Evolutionary conservation across 1,284 basidiomycete species (phyloP), one percentile per base, ranked within the genome.

Genomic region (Fistulina hepatica): DNA sequence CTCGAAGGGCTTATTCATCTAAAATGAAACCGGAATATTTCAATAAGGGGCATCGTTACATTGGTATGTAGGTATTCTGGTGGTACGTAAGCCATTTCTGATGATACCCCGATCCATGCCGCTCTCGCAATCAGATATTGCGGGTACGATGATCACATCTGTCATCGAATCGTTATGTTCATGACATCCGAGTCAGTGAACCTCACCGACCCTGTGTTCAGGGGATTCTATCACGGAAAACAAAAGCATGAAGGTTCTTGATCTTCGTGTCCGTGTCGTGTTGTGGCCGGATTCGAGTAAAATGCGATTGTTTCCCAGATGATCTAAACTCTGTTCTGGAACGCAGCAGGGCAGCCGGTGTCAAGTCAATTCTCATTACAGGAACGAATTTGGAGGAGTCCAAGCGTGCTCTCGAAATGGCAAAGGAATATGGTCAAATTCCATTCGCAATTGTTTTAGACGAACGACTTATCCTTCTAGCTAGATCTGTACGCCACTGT

Each of bases 351-450:
- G 53, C 57, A 2, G 79, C 81, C 1, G 83, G 83, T 0, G 80
- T 92, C 5, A 67, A 69, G 39, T 72, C 69, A n/a, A 81, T 88
- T 64, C 75, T 93, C 44, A 70, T 93, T 37, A 92, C 89, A 2
- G 86, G 86, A 0, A 81, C 81, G 0, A 82, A 74, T 40, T 59
- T 93, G 9, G 52, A 60, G 5, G 86, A 91, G 54, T 81, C 78
- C 3, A 57, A 58, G 38, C 56, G 73, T 15, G 83, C 83, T 0
- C 48, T 90, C 21, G 55, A 63, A 11, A 58, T 92, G 12, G 81
- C 85, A 1, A 61, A 64, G 39, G 51, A 75, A 48, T 64, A 75
- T 43, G 64, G 80, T 76, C 42, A n/a, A n/a, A n/a, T n/a, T n/a
- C n/a, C n/a, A n/a, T n/a, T n/a, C 22, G 7, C 15, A 21, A 38